Percentiles rank a stretch among this genome's conserved stretches.
phyloP scores from a whole-genome alignment of 2,329 filamentous ascomycete species.

The Davidsoniella eucalypti region DNA sequence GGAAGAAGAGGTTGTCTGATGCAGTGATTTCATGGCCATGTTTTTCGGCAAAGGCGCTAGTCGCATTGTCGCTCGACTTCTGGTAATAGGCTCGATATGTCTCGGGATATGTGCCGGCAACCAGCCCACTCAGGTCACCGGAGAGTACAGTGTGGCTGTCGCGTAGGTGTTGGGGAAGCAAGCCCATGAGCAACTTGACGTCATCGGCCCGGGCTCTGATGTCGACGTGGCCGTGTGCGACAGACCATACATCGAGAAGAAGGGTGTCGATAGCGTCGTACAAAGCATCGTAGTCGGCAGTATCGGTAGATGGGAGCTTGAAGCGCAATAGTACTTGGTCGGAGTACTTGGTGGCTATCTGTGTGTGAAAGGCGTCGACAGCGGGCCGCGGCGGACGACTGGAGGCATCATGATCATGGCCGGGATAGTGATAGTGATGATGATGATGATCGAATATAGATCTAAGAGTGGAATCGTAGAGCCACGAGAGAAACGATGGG shows the following conservation, averaged over 20 bases:
- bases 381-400: not conserved
- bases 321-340: constrained; percentile 83
- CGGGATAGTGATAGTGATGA: not conserved
- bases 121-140: constrained; percentile 59
- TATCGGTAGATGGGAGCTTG: constrained; percentile 46
- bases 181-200: constrained; percentile 58
- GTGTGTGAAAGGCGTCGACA: not conserved
- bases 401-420: not conserved
- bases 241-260: constrained; percentile 83
- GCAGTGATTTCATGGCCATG: not conserved
- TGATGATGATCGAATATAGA: not conserved
- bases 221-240: constrained; percentile 67
- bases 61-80: not conserved
- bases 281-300: constrained; percentile 51
- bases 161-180: constrained; percentile 61
- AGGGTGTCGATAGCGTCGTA: constrained; percentile 58
- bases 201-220: constrained; percentile 62
- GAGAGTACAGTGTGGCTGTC: constrained; percentile 60
- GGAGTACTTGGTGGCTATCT: constrained; percentile 36
- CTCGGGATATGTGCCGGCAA: constrained; percentile 57
- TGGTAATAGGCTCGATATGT: not conserved
- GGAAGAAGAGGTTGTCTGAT: constrained; percentile 70
- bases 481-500: not conserved
- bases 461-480: not conserved
- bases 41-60: not conserved